A percentile compares a stretch with the other conserved stretches of the same genome.
phyloP scores from a whole-genome alignment of 495 filamentous ascomycete genomes.

The Hypoxylon perforatum region DNA sequence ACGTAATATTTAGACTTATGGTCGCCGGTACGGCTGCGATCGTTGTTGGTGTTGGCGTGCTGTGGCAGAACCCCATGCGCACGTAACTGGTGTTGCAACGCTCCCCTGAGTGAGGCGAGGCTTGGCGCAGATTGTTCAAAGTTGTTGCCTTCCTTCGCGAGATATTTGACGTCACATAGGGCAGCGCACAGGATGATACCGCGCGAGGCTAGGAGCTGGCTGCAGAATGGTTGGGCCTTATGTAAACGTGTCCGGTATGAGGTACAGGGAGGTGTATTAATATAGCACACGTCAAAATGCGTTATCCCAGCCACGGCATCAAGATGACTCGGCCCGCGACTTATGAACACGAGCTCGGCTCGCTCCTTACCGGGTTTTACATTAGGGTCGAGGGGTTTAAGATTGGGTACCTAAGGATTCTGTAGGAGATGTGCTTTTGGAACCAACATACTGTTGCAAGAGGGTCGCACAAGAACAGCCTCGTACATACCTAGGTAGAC shows the following conservation, averaged over 20 bases:
- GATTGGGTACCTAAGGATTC: background rate
- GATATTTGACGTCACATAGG: too few relatives aligned
- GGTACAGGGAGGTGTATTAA: constrained; percentile 1
- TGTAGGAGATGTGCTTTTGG: background rate
- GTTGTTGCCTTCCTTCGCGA: too few relatives aligned
- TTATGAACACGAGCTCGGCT: background rate
- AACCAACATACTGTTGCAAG: background rate
- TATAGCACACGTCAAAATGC: constrained; percentile 9
- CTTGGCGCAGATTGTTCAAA: constrained; percentile 16
- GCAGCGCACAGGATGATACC: too few relatives aligned
- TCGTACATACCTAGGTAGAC: background rate
- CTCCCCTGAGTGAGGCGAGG: constrained; percentile 1
- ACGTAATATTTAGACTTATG: constrained; percentile 22
- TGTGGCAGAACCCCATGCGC: constrained; percentile 28
- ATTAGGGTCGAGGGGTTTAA: background rate
- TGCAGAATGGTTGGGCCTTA: constrained; percentile 10
- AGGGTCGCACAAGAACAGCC: background rate
- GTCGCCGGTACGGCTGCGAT: constrained; percentile 22
- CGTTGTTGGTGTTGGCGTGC: constrained; percentile 27
- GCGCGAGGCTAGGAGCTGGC: too few relatives aligned
- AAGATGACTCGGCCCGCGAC: background rate
- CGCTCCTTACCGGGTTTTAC: background rate
- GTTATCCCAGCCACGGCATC: constrained; percentile 6
- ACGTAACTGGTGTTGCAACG: background rate
- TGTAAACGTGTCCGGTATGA: constrained; percentile 15